These are phyloP conservation scores for Leishmania tropica DNA, from an alignment of 208 protist species.

Conservation along the genomic window DNA sequence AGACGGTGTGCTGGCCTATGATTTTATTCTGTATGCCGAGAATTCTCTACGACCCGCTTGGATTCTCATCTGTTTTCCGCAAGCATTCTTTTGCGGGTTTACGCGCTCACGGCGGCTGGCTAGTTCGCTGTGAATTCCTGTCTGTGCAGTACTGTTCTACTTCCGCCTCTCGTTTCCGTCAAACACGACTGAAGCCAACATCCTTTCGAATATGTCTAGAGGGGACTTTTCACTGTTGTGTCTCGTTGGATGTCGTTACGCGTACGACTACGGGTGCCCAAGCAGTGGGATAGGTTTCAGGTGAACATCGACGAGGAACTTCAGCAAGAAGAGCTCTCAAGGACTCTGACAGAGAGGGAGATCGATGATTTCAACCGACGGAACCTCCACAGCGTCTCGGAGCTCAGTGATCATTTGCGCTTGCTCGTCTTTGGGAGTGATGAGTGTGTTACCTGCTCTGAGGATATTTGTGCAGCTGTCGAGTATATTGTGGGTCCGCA, in stretches of 20 bases:
- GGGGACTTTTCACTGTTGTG: conserved; percentile 16
- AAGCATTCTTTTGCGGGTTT: no score
- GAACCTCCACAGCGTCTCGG: conserved; percentile 32
- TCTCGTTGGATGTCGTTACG: neutral
- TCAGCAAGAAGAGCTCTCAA: conserved; percentile 38
- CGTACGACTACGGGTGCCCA: neutral
- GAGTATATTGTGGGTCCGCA: conserved; percentile 47
- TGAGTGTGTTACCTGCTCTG: conserved; percentile 16
- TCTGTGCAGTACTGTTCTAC: neutral
- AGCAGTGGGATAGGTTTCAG: conserved; percentile 20
- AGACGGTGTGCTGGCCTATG: neutral
- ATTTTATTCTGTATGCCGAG: neutral
- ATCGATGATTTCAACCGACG: conserved; percentile 48
- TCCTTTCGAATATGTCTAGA: neutral
- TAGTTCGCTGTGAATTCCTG: neutral
- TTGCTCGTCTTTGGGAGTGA: conserved; percentile 46
- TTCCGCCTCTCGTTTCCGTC: neutral
- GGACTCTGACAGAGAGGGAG: conserved; percentile 34
- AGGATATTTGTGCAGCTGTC: conserved; percentile 44
- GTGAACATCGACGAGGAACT: conserved; percentile 47
- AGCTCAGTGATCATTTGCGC: conserved; percentile 36
- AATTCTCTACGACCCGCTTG: neutral
- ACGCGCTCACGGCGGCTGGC: neutral
- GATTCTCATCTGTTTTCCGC: no score
- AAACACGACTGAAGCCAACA: neutral